Conservation (phyloP, 768 basidiomycete species). For the Mycena belliarum region DNA sequence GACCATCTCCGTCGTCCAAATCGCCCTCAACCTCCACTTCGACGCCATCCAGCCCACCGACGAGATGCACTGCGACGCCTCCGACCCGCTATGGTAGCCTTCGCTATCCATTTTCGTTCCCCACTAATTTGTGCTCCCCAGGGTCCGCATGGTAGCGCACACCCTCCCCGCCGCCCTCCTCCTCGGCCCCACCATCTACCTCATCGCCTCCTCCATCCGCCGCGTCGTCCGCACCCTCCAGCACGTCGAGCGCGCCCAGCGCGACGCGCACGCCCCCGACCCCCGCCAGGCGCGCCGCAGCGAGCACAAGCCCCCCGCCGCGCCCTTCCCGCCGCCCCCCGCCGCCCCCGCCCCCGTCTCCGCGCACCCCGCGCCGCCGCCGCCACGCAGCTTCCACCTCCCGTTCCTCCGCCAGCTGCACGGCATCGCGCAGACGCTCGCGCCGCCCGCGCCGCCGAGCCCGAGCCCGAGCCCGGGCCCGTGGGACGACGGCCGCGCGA, state of each 20-base stretch:
- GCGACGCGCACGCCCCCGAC: constrained; percentile 3
- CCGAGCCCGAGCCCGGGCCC: not conserved
- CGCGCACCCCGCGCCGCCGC: not conserved
- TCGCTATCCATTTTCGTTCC: not conserved
- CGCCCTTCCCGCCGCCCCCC: not conserved
- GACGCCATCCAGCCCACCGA: constrained; percentile 13
- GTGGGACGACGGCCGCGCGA: not conserved
- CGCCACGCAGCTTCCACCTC: not conserved
- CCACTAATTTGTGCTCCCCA: not conserved
- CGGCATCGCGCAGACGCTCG: not conserved
- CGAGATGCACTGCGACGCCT: constrained; percentile 13
- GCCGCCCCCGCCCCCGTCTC: not conserved
- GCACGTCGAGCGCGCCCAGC: constrained; percentile 6
- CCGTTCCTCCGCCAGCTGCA: constrained; percentile 7
- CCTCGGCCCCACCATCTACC: not conserved
- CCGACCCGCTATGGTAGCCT: constrained; percentile 1
- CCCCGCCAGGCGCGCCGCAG: constrained; percentile 9
- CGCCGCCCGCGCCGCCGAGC: not conserved
- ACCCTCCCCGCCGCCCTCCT: not conserved
- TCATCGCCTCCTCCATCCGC: not conserved
- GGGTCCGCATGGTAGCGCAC: not conserved
- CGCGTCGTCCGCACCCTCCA: not conserved
- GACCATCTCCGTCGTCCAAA: not conserved
- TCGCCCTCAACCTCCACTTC: not conserved
- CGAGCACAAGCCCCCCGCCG: not conserved